A percentile compares a stretch with the other conserved stretches of the same genome.
Evolutionary conservation across 805 yeast genomes (phyloP).

Genomic region (Spathaspora girioi): DNA sequence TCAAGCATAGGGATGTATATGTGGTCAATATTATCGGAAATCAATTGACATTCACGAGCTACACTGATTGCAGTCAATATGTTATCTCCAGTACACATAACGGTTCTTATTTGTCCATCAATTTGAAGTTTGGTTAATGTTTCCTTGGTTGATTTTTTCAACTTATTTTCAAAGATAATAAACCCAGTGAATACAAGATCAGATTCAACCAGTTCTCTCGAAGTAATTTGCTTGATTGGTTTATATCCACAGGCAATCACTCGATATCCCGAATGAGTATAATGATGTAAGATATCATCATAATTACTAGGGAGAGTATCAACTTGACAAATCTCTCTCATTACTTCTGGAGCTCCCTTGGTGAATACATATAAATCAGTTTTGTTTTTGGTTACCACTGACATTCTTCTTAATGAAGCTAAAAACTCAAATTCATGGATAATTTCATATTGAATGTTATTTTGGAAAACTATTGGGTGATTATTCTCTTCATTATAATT

Average conservation of each 20-base stretch:
- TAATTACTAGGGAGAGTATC: conserved; percentile 71
- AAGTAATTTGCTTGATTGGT: conserved; percentile 17
- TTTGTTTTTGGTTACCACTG: conserved; percentile 48
- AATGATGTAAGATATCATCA: conserved; percentile 69
- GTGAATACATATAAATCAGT: conserved; percentile 42
- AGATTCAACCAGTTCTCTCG: conserved; percentile 67
- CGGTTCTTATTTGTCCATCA: conserved; percentile 73
- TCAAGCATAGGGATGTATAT: conserved; percentile 56
- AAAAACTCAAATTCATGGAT: conserved; percentile 73
- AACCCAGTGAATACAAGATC: conserved; percentile 79
- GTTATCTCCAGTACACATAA: conserved; percentile 99
- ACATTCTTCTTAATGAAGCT: conserved; percentile 84
- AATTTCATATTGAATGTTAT: conserved; percentile 27
- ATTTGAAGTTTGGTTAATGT: conserved; percentile 55
- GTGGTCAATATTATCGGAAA: conserved; percentile 35
- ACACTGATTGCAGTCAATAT: conserved; percentile 93
- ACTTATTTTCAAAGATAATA: conserved; percentile 86
- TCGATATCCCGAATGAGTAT: conserved; percentile 91
- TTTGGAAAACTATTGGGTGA: conserved; percentile 12
- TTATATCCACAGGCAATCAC: conserved; percentile 92
- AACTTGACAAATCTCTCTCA: conserved; percentile 70
- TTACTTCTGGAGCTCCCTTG: conserved; percentile 97
- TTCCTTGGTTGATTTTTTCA: conserved; percentile 63
- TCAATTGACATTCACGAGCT: conserved; percentile 75
- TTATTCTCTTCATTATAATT: conserved; percentile 57